Conservation (phyloP, 2,329 filamentous ascomycete genomes). For the Helotiales sp. region DNA sequence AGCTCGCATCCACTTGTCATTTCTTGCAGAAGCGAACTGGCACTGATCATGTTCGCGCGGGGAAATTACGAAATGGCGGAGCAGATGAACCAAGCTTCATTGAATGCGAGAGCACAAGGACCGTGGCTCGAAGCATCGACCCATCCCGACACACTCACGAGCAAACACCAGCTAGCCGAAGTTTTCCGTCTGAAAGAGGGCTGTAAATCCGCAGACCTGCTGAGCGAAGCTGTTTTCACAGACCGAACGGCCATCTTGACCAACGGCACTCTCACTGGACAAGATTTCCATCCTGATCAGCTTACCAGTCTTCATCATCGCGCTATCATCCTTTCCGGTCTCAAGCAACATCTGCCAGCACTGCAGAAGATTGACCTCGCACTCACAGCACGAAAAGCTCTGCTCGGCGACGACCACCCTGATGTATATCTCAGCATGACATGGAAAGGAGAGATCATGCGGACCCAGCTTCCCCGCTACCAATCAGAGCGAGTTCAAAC, state of each 20-base stretch:
- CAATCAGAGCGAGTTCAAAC: slow-evolving; percentile 26
- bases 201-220: slow-evolving; percentile 32
- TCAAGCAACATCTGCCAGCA: slow-evolving; percentile 32
- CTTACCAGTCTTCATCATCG: slow-evolving; percentile 37
- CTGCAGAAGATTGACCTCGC: slow-evolving; percentile 34
- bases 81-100: slow-evolving; percentile 30
- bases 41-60: slow-evolving; percentile 31
- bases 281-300: slow-evolving; percentile 38
- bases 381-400: slow-evolving; percentile 24
- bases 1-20: slow-evolving; percentile 34
- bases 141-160: slow-evolving; percentile 39
- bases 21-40: slow-evolving; percentile 33
- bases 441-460: slow-evolving; percentile 38
- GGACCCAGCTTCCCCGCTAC: slow-evolving; percentile 29
- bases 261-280: slow-evolving; percentile 30
- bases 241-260: slow-evolving; percentile 35
- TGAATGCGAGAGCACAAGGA: slow-evolving; percentile 29
- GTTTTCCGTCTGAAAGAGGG: slow-evolving; percentile 32
- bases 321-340: slow-evolving; percentile 36
- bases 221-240: slow-evolving; percentile 31
- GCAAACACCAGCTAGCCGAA: slow-evolving; percentile 36
- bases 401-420: slow-evolving; percentile 34
- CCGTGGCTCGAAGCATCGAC: slow-evolving; percentile 35
- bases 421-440: slow-evolving; percentile 35
- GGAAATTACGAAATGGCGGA: slow-evolving; percentile 37